Evolutionary conservation across 2,329 filamentous ascomycete genomes (phyloP), one percentile per base, ranked within the genome.

Genomic region (Fusarium chaquense): DNA sequence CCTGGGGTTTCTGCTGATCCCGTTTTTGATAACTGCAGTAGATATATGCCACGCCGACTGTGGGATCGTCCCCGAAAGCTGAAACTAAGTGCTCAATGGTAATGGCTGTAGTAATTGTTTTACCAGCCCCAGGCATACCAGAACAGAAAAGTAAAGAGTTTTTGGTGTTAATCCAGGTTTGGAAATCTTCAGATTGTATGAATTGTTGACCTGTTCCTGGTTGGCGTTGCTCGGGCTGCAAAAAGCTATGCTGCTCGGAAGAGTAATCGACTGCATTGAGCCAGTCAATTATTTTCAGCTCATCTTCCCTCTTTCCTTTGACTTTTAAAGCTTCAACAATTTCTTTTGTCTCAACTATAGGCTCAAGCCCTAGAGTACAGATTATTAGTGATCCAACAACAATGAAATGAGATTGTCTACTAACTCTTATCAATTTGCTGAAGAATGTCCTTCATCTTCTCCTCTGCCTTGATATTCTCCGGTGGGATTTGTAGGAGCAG

Each of bases 41-140:
- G 36, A 20, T 6, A 3, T 40, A 40, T 8, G n/a, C 36, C 1
- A 40, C 0, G 6, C 36, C 12, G 11, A 40, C 36, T 20, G 36
- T 40, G 1, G n/a, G 11, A 8, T 40, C 6, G 2, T 20, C 11
- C 13, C 3, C 1, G 2, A 40, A 40, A 2, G 0, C 8, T 2
- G 36, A 40, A 20, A 2, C 0, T 0, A 40, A 6, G 2, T 40
- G 1, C 20, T 40, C 36, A 20, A 40, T 8, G 4, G n/a, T 13
- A 2, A 40, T 40, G 11, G 36, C 36, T 4, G 36, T 40, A 0
- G n/a, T 40, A 6, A 40, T 40, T 13, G n/a, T 40, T 20, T 40
- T 40, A 1, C 36, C 36, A 2, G 36, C 36, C 0, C 36, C 36
- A 20, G 36, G 36, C 36, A 40, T 40, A 8, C 36, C 36, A 7